phyloP scores from a whole-genome alignment of 2,329 filamentous ascomycete species.

The Myrmaecium sp. region DNA sequence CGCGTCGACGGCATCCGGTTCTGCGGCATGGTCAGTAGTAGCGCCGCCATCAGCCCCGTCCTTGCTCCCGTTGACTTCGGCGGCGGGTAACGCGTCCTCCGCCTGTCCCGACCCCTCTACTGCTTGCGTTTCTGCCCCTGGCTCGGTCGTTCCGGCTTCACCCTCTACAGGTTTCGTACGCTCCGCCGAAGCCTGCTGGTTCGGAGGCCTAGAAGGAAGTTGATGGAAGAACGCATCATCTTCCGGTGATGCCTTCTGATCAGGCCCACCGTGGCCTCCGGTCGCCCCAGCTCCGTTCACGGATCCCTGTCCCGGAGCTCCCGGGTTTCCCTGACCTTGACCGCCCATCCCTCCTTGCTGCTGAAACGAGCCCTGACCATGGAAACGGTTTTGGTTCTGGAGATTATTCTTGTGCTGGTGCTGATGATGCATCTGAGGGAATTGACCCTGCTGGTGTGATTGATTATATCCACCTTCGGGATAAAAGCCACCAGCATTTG shows the following conservation, averaged over 20 bases:
- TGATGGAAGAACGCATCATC: slow-evolving; percentile 11
- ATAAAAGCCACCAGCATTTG: slow-evolving; percentile 29
- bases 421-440: slow-evolving; percentile 32
- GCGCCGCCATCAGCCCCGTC: slow-evolving; percentile 9
- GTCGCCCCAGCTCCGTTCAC: slow-evolving; percentile 1
- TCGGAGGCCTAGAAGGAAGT: slow-evolving; percentile 5
- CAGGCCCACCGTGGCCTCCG: slow-evolving; percentile 1
- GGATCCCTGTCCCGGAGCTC: slow-evolving; percentile 5
- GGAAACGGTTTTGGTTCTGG: slow-evolving; percentile 61
- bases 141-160: slow-evolving; percentile 2
- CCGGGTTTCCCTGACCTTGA: slow-evolving; percentile 23
- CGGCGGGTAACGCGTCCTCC: slow-evolving; percentile 15
- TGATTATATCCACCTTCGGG: slow-evolving; percentile 36
- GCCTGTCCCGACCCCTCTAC: slow-evolving; percentile 14
- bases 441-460: slow-evolving; percentile 22
- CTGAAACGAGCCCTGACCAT: slow-evolving; percentile 42
- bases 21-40: neutral
- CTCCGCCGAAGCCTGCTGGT: slow-evolving; percentile 6
- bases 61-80: slow-evolving; percentile 15
- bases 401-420: slow-evolving; percentile 42
- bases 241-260: slow-evolving; percentile 1
- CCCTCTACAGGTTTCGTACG: slow-evolving; percentile 1
- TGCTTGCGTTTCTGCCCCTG: slow-evolving; percentile 2
- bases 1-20: neutral
- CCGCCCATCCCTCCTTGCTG: slow-evolving; percentile 19